A percentile compares a stretch with the other conserved stretches of the same genome.
phyloP scores from a whole-genome alignment of 148 eudicot genomes.

The Fagopyrum tataricum region DNA sequence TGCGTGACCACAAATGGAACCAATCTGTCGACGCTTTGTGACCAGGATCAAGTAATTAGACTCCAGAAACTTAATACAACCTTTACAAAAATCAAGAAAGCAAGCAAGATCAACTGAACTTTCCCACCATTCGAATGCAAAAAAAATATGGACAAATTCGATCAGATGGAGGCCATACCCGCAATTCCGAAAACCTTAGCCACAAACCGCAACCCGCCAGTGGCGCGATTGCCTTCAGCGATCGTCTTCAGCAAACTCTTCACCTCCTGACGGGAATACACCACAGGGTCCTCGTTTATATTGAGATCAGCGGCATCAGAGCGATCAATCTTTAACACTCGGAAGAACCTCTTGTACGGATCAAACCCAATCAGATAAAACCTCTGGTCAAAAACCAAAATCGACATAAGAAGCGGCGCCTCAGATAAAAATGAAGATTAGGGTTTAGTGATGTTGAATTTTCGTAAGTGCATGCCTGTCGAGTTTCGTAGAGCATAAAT shows the following conservation, averaged over 20 bases:
- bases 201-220: constrained; percentile 74
- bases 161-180: constrained; percentile 32
- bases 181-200: constrained; percentile 90
- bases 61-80: constrained; percentile 83
- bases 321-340: constrained; percentile 86
- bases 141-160: background rate
- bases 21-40: constrained; percentile 82
- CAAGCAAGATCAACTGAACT: background rate
- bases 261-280: constrained; percentile 72
- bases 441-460: background rate
- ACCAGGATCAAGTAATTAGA: constrained; percentile 81
- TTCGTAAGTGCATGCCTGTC: constrained; percentile 38
- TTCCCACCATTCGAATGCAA: background rate
- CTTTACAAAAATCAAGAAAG: constrained; percentile 18
- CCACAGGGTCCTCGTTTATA: constrained; percentile 91
- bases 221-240: constrained; percentile 86
- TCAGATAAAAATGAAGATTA: background rate
- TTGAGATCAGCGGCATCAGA: constrained; percentile 85
- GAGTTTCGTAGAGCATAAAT: constrained; percentile 86
- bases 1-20: constrained; percentile 91
- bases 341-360: constrained; percentile 58
- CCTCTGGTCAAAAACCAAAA: constrained; percentile 32
- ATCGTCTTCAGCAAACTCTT: constrained; percentile 81
- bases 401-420: constrained; percentile 3
- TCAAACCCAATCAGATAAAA: constrained; percentile 87